Evolutionary conservation across 257 asterid genomes (phyloP), one percentile per base, ranked within the genome.

Genomic region (Nicotiana noctiflora): DNA sequence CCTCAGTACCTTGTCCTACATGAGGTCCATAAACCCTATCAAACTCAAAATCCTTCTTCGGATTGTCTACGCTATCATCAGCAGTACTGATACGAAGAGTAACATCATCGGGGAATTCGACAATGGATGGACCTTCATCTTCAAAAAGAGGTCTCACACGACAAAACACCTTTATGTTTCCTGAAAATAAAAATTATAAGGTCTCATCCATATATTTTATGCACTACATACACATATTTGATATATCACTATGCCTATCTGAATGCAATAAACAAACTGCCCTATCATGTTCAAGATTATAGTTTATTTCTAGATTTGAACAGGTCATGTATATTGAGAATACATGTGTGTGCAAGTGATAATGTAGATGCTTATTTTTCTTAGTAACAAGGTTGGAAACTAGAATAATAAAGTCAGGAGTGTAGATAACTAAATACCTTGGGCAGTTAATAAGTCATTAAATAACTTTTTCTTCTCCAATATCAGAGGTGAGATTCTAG

Each of bases 11-110:
- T 93, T 96, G 99, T 70, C 94, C 96, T 84, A 96, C 89, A 88
- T 96, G 99, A 85, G 99, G 98, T 75, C 98, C 99, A 90, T 92
- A 94, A 86, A 96, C 99, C 86, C 94, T 87, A 84, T 96, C 99
- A 86, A 96, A 92, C 87, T 96, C 99, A 85, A 92, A 96, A 87
- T 94, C 99, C 89, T 94, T 96, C 88, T 94, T 96, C 25, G 98
- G 97, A 86, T 90, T 96, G 80, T 93, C 86, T 75, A 89, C 85
- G 56, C 77, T 87, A 84, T 92, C 95, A 87, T 92, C 95, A 82
- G 94, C 91, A 68, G 98, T 91, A 89, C 91, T 87, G 85, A 94
- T 84, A 60, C 97, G 93, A 65, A 96, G 79, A 6, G 93, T 92
- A 83, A 79, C 84, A 79, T 92, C 92, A 86, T 96, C 98, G 49